phyloP scores from a whole-genome alignment of 306 rosid genomes.

The Abrus precatorius region DNA sequence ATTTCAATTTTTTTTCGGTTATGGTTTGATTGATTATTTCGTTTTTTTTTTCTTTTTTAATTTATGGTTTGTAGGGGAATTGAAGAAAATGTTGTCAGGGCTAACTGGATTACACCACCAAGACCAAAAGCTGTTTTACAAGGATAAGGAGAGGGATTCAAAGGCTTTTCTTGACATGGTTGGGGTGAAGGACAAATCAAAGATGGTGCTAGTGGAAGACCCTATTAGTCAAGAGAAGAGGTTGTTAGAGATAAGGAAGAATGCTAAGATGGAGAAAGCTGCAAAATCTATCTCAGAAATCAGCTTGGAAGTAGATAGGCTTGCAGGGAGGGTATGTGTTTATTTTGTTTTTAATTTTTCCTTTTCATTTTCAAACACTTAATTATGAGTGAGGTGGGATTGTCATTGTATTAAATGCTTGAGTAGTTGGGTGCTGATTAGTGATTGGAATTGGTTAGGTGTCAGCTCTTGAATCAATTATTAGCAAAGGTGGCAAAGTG shows the following conservation, averaged over 20 bases:
- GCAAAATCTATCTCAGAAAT: constrained; percentile 83
- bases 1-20: not conserved
- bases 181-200: constrained; percentile 89
- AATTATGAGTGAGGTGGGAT: constrained; percentile 12
- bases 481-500: constrained; percentile 81
- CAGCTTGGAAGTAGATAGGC: constrained; percentile 90
- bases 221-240: constrained; percentile 93
- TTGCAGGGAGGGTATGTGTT: constrained; percentile 76
- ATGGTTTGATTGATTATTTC: not conserved
- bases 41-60: not conserved
- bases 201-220: constrained; percentile 80
- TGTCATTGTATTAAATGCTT: constrained; percentile 41
- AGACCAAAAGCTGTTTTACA: constrained; percentile 90
- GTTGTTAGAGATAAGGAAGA: constrained; percentile 77
- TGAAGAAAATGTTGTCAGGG: constrained; percentile 92
- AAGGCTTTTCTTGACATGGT: constrained; percentile 77
- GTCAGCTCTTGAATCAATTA: constrained; percentile 81
- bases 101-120: constrained; percentile 88
- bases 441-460: constrained; percentile 66
- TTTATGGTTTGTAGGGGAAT: constrained; percentile 64
- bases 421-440: constrained; percentile 44
- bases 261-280: constrained; percentile 90
- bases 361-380: not conserved
- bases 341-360: not conserved
- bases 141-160: constrained; percentile 95